A percentile compares a stretch with the other conserved stretches of the same genome.
Evolutionary conservation across 345 rosid species (phyloP).

Genomic region (Dipteronia dyeriana): DNA sequence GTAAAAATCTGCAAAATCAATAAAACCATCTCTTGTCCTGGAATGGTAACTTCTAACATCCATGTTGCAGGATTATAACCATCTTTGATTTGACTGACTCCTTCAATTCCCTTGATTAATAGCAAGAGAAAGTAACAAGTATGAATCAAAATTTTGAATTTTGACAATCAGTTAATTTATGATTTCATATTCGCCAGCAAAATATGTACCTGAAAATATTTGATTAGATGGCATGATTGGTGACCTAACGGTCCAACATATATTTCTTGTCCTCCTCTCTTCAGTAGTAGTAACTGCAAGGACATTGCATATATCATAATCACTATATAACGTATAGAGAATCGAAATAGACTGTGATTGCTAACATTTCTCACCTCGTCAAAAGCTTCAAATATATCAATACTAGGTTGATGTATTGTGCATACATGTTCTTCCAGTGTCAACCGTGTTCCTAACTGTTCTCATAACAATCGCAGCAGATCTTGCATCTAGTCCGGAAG

Average conservation of each 20-base stretch:
- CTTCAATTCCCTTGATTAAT: slow-evolving; percentile 48
- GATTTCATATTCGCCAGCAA: not conserved
- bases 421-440: slow-evolving; percentile 53
- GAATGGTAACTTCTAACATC: slow-evolving; percentile 72
- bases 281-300: slow-evolving; percentile 64
- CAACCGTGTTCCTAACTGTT: slow-evolving; percentile 53
- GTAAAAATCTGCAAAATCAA: slow-evolving; percentile 63
- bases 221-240: slow-evolving; percentile 57
- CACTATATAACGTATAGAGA: not conserved
- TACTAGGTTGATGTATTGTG: slow-evolving; percentile 57
- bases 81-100: slow-evolving; percentile 59
- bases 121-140: not conserved
- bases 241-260: slow-evolving; percentile 80
- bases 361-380: slow-evolving; percentile 40
- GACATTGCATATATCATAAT: not conserved
- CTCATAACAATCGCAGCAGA: slow-evolving; percentile 62
- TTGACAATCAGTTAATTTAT: not conserved
- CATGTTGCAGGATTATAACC: slow-evolving; percentile 90
- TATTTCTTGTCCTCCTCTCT: slow-evolving; percentile 80
- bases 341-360: not conserved
- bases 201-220: slow-evolving; percentile 67
- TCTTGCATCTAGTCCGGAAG: slow-evolving; percentile 54
- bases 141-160: not conserved
- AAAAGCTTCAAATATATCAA: slow-evolving; percentile 48
- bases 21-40: slow-evolving; percentile 60